These are phyloP conservation scores for Nitzschia sp. DNA, from an alignment of 108 stramenopile species.

Conservation along the genomic window DNA sequence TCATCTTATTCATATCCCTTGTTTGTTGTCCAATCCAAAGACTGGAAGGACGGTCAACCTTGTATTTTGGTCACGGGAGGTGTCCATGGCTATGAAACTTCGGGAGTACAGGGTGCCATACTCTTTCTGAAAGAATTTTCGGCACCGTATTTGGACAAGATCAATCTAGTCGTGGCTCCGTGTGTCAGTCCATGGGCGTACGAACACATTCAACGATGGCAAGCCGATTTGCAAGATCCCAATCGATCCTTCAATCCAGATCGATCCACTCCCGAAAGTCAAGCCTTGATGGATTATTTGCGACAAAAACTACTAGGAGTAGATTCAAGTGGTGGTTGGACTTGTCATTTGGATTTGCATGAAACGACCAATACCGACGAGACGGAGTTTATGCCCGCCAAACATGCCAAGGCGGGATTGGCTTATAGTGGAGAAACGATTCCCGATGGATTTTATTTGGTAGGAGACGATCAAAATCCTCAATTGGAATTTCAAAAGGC, in stretches of 20 bases:
- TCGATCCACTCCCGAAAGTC: conserved; percentile 42
- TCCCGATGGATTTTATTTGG: conserved; percentile 78
- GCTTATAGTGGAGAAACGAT: conserved; percentile 36
- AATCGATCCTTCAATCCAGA: conserved; percentile 53
- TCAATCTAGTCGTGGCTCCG: conserved; percentile 61
- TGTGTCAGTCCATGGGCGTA: conserved; percentile 74
- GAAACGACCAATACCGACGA: conserved; percentile 81
- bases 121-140: conserved; percentile 35
- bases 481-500: conserved; percentile 39
- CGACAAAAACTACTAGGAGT: conserved; percentile 2
- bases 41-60: conserved; percentile 34
- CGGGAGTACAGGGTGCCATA: conserved; percentile 70
- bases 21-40: conserved; percentile 35
- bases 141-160: conserved; percentile 21
- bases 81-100: conserved; percentile 82
- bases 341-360: conserved; percentile 62
- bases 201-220: conserved; percentile 72
- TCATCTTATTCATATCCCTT: conserved; percentile 34
- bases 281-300: conserved; percentile 46
- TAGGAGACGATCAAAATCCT: conserved; percentile 32
- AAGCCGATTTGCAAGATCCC: conserved; percentile 48
- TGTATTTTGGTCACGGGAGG: conserved; percentile 67
- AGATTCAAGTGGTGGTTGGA: conserved; percentile 50
- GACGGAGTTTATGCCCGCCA: conserved; percentile 72
- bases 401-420: conserved; percentile 53